A percentile compares a stretch with the other conserved stretches of the same genome.
phyloP scores from a whole-genome alignment of 75 land plant species.

The Cunninghamia lanceolata region DNA sequence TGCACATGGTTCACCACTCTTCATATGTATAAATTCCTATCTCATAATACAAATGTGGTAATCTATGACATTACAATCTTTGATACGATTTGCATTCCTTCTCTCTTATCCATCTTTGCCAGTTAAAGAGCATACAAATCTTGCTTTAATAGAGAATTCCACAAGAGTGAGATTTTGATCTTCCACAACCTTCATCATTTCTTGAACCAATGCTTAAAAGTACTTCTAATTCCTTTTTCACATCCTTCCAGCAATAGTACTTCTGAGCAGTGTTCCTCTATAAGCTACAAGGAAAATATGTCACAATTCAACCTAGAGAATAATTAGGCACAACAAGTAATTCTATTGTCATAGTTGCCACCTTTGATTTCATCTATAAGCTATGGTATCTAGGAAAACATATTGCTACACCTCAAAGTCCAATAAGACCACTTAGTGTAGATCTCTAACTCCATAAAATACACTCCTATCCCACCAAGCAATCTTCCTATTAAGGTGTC shows the following conservation, averaged over 20 bases:
- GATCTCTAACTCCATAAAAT: no score
- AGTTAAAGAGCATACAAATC: not conserved
- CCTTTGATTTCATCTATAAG: not conserved
- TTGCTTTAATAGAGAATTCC: not conserved
- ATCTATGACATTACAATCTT: no score
- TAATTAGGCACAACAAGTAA: not conserved
- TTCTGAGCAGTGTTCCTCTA: not conserved
- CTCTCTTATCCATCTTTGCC: not conserved
- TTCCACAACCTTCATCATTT: not conserved
- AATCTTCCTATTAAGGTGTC: no score
- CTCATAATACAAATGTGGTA: no score
- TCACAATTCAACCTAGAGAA: not conserved
- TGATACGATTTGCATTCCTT: not conserved
- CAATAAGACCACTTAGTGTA: no score
- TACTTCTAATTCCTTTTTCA: not conserved
- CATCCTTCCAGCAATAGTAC: not conserved
- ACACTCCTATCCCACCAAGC: no score
- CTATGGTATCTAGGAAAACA: not conserved
- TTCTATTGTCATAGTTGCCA: not conserved
- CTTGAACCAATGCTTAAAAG: not conserved
- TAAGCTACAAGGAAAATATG: not conserved
- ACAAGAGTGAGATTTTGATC: no score
- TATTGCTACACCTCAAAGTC: not conserved
- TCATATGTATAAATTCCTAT: no score
- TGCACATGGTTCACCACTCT: no score